Percentiles rank a stretch among this genome's conserved stretches.
These are phyloP conservation scores for Trametes cubensis DNA, from an alignment of 768 basidiomycete species.

Conservation along the genomic window DNA sequence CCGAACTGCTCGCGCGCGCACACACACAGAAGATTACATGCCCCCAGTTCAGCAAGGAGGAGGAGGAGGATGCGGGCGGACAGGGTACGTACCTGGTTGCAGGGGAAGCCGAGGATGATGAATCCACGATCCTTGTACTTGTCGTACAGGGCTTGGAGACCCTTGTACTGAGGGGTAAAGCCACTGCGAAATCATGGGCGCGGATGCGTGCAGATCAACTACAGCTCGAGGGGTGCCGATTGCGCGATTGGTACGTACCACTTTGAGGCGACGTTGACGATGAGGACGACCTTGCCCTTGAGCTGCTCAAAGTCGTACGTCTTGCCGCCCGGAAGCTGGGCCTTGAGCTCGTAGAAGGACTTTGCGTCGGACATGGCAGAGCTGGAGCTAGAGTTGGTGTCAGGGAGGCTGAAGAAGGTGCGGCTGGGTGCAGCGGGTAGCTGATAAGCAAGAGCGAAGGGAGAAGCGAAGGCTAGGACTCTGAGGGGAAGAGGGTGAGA, in stretches of 20 bases:
- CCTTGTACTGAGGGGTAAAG: conserved; percentile 83
- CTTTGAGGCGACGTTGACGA: conserved; percentile 78
- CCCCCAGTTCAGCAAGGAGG: no score
- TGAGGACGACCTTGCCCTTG: conserved; percentile 75
- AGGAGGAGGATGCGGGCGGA: not conserved
- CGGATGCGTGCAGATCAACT: not conserved
- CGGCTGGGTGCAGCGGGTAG: not conserved
- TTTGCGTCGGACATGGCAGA: conserved; percentile 28
- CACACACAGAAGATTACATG: no score
- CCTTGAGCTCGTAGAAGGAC: conserved; percentile 70
- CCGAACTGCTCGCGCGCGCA: conserved; percentile 58
- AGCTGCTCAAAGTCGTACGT: conserved; percentile 66
- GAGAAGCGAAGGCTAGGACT: not conserved
- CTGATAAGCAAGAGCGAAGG: not conserved
- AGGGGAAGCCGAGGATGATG: conserved; percentile 88
- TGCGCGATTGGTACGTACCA: conserved; percentile 48
- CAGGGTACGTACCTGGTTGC: conserved; percentile 65
- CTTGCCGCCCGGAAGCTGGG: conserved; percentile 58
- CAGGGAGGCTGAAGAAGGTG: not conserved
- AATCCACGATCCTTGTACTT: conserved; percentile 79
- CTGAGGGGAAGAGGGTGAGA: not conserved
- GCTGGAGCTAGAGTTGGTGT: not conserved
- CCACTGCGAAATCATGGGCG: conserved; percentile 49
- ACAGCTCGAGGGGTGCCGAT: no score
- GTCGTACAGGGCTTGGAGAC: conserved; percentile 79